Base-by-base conservation (phyloP, 305 asterid genomes). In the Fraxinus sp. region DNA sequence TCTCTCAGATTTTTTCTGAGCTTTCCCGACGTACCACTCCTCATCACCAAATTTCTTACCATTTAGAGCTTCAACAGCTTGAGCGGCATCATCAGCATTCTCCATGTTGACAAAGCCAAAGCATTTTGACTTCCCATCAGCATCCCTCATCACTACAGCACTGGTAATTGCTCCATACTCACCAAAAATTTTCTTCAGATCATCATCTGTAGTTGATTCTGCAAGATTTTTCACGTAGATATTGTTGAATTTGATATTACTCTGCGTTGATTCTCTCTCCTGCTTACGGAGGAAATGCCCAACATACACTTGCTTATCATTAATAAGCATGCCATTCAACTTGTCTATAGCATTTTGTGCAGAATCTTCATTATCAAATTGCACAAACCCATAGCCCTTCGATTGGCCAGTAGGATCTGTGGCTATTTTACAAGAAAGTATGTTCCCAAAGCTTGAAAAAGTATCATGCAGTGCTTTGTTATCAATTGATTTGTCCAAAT, bases 381-480 rank as follows among this genome's bases (percentile, higher is more conserved):
- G 90, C 22, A 89, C 90, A 82, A 85, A 89, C 11, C 89, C 91
- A 79, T 89, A 85, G 18, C 91, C 87, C 76, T 74, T 85, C 0
- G 88, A 87, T 41, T 78, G 89, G 16, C 88, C 90, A 75, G 79
- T 82, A 77, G 35, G 3, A 72, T 87, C 91, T 1, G 86, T 75
- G 52, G 88, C 88, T 79, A 88, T 80, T 84, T 88, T 88, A 89
- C 91, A 88, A 5, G 91, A 86, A 35, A 87, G 85, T 26, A 89
- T 87, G 84, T 74, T 62, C 3, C 91, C 91, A 82, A 89, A 89
- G 79, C 81, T 74, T 32, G 89, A 82, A 30, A 89, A 89, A 13
- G 84, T 89, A 36, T 85, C 91, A 80, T 87, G 86, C 66, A 87
- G 81, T 28, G 86, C 85, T 83, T 85, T 83, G 87, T 85, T 89